phyloP scores from a whole-genome alignment of 2,329 filamentous ascomycete genomes.

The Madurella mycetomatis region DNA sequence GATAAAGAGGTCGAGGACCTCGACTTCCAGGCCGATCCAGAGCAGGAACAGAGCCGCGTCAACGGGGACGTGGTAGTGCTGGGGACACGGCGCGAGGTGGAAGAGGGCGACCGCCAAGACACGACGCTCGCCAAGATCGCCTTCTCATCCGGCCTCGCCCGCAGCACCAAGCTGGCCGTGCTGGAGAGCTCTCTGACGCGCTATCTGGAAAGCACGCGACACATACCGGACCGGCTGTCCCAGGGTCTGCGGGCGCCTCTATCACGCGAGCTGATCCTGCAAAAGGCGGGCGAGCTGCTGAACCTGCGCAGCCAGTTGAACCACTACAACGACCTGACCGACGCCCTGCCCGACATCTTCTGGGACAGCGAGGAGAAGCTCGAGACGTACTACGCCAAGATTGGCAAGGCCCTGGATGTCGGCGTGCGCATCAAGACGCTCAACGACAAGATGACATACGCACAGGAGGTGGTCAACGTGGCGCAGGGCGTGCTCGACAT shows the following conservation, averaged over 20 bases:
- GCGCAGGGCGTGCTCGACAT: constrained; percentile 87
- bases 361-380: constrained; percentile 93
- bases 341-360: constrained; percentile 91
- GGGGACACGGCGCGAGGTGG: constrained; percentile 62
- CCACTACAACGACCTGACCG: constrained; percentile 93
- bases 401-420: constrained; percentile 85
- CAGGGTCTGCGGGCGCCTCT: constrained; percentile 50
- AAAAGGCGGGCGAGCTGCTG: constrained; percentile 89
- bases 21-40: constrained; percentile 74
- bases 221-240: constrained; percentile 75
- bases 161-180: constrained; percentile 89
- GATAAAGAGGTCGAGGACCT: constrained; percentile 82
- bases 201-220: constrained; percentile 82
- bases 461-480: constrained; percentile 88
- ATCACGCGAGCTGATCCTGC: constrained; percentile 75
- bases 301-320: constrained; percentile 89
- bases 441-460: constrained; percentile 98
- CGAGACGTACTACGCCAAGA: constrained; percentile 92
- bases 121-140: constrained; percentile 87
- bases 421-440: constrained; percentile 83
- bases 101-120: constrained; percentile 45
- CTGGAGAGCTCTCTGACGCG: constrained; percentile 76
- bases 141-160: constrained; percentile 88
- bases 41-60: constrained; percentile 69
- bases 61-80: constrained; percentile 85